Evolutionary conservation across 2,329 filamentous ascomycete genomes (phyloP).

Genomic region (Aspergillus vadensis): DNA sequence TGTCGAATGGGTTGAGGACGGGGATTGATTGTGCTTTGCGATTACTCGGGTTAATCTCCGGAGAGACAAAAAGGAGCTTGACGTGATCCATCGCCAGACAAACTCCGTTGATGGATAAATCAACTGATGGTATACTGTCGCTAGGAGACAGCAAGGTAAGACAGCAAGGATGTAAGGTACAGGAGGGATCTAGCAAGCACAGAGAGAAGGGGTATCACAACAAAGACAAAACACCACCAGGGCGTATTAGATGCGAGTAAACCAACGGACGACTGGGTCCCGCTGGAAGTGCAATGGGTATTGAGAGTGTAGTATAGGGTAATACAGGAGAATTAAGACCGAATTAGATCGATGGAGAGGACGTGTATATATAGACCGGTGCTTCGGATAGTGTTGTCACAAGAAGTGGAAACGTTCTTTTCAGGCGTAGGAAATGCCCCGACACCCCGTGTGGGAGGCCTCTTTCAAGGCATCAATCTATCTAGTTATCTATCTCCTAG

Average conservation of each 20-base stretch:
- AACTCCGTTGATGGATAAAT: not conserved
- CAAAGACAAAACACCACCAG: constrained; percentile 1
- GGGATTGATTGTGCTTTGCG: constrained; percentile 80
- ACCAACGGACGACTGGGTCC: constrained; percentile 3
- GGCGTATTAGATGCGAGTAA: not conserved
- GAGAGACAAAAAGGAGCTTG: constrained; percentile 48
- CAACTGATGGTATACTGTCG: not conserved
- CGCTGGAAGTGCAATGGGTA: not conserved
- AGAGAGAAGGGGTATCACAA: not conserved
- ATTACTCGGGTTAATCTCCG: constrained; percentile 81
- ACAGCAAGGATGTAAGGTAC: not conserved
- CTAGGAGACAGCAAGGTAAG: not conserved
- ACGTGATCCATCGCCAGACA: constrained; percentile 25
- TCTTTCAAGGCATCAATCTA: not conserved
- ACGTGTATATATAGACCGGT: constrained; percentile 6
- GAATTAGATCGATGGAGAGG: not conserved
- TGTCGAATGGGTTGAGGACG: constrained; percentile 72
- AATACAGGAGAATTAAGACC: not conserved
- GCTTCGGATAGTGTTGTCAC: not conserved
- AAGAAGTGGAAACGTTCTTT: not conserved
- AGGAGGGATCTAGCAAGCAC: not conserved
- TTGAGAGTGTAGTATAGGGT: not conserved
- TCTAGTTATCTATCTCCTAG: constrained; percentile 6
- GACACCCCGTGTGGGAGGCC: not conserved
- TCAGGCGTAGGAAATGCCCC: not conserved